phyloP scores from a whole-genome alignment of 1,284 basidiomycete genomes.

The Microbotryum intermedium region DNA sequence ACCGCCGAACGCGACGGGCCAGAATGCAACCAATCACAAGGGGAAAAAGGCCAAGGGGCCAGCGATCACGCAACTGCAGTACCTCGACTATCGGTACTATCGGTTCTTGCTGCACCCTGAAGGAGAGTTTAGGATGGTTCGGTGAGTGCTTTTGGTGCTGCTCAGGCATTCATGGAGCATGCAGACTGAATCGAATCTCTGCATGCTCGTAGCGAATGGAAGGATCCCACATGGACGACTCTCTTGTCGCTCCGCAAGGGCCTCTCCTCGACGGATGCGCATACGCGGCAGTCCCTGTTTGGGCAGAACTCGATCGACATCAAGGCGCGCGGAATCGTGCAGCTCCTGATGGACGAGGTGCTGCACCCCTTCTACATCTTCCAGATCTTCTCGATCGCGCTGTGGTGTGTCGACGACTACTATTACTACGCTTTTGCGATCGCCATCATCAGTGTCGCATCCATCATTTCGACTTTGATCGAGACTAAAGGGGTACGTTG shows the following conservation, averaged over 20 bases:
- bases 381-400: conserved; percentile 87
- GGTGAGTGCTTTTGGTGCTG: conserved; percentile 44
- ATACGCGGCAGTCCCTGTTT: conserved; percentile 67
- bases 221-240: conserved; percentile 70
- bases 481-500: conserved; percentile 66
- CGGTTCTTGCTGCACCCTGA: conserved; percentile 81
- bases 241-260: conserved; percentile 57
- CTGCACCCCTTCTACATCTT: conserved; percentile 97
- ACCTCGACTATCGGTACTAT: conserved; percentile 65
- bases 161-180: neutral
- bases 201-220: conserved; percentile 65
- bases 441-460: conserved; percentile 78
- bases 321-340: conserved; percentile 70
- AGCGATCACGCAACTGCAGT: conserved; percentile 37
- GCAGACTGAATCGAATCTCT: conserved; percentile 1
- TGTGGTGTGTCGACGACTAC: conserved; percentile 86
- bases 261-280: conserved; percentile 48
- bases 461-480: conserved; percentile 76
- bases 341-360: conserved; percentile 84
- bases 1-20: neutral
- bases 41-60: conserved; percentile 19
- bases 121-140: conserved; percentile 72
- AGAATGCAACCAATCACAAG: neutral
- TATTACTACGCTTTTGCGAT: conserved; percentile 93
- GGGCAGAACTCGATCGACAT: conserved; percentile 87